Percentiles rank a stretch among this genome's conserved stretches.
phyloP scores from a whole-genome alignment of 2,329 filamentous ascomycete species.

The Colletotrichum navitas region DNA sequence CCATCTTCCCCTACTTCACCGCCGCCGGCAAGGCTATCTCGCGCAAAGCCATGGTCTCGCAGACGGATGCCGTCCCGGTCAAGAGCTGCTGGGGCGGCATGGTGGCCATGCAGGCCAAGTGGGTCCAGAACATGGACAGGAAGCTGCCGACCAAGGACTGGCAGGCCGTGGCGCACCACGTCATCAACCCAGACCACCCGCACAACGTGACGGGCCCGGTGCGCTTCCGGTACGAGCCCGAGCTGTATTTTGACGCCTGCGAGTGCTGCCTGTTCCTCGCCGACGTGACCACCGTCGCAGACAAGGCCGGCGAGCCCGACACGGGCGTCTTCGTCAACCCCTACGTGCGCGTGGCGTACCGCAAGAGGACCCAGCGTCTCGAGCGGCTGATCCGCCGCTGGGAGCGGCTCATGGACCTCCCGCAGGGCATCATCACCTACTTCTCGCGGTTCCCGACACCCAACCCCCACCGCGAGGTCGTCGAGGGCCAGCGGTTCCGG shows the following conservation, averaged over 20 bases:
- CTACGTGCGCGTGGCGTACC: conserved; percentile 79
- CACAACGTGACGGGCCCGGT: conserved; percentile 44
- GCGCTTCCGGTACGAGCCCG: conserved; percentile 62
- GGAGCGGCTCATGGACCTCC: conserved; percentile 72
- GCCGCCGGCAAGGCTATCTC: conserved; percentile 64
- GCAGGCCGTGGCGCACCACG: conserved; percentile 42
- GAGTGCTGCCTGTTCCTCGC: conserved; percentile 73
- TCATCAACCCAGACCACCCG: conserved; percentile 52
- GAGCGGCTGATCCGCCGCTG: conserved; percentile 67
- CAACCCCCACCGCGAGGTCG: conserved; percentile 72
- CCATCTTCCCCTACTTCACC: conserved; percentile 77
- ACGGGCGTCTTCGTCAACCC: conserved; percentile 79
- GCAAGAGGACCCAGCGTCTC: conserved; percentile 45
- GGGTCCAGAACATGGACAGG: conserved; percentile 62
- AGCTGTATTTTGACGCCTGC: conserved; percentile 72
- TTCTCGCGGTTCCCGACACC: conserved; percentile 67
- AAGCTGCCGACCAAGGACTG: conserved; percentile 51
- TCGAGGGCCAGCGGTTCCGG: conserved; percentile 65
- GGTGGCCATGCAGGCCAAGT: conserved; percentile 73
- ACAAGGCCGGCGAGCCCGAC: conserved; percentile 44
- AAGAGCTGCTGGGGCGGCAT: conserved; percentile 84
- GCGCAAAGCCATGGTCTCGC: conserved; percentile 71
- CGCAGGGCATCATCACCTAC: conserved; percentile 70
- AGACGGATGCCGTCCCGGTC: conserved; percentile 75
- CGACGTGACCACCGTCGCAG: conserved; percentile 58